These are phyloP conservation scores for Tripterygium wilfordii DNA, from an alignment of 177 flowering plant species.

Conservation along the genomic window DNA sequence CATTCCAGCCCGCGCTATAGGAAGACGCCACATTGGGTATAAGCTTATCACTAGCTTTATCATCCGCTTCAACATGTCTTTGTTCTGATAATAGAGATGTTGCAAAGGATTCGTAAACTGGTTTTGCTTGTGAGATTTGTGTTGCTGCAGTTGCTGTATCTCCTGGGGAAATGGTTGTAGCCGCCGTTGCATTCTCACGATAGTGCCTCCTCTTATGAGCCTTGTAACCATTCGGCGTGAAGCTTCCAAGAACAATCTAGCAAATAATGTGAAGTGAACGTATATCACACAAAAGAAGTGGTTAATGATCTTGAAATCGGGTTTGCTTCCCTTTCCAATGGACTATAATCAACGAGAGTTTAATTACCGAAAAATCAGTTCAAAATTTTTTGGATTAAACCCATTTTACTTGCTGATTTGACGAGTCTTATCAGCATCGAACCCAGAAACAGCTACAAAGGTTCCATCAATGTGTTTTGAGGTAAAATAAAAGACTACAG, in stretches of 20 bases:
- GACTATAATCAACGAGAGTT: too few relatives aligned
- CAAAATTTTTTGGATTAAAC: too few relatives aligned
- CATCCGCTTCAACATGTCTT: conserved; percentile 36
- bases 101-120: conserved; percentile 24
- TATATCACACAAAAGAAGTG: background rate
- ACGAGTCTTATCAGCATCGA: too few relatives aligned
- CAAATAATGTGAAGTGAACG: too few relatives aligned
- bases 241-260: conserved; percentile 77
- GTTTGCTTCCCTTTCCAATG: too few relatives aligned
- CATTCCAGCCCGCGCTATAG: conserved; percentile 35
- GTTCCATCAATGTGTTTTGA: too few relatives aligned
- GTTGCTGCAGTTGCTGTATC: conserved; percentile 35
- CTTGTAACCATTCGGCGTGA: conserved; percentile 45
- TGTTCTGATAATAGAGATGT: conserved; percentile 29
- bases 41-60: conserved; percentile 17
- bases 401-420: too few relatives aligned
- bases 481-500: too few relatives aligned
- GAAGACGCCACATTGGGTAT: conserved; percentile 19
- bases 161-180: conserved; percentile 19
- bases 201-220: conserved; percentile 40
- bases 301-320: background rate
- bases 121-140: conserved; percentile 49
- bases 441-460: conserved; percentile 1
- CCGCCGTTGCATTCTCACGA: conserved; percentile 22
- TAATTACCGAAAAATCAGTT: too few relatives aligned